phyloP scores from a whole-genome alignment of 2,329 filamentous ascomycete genomes.

The Metarhizium album region DNA sequence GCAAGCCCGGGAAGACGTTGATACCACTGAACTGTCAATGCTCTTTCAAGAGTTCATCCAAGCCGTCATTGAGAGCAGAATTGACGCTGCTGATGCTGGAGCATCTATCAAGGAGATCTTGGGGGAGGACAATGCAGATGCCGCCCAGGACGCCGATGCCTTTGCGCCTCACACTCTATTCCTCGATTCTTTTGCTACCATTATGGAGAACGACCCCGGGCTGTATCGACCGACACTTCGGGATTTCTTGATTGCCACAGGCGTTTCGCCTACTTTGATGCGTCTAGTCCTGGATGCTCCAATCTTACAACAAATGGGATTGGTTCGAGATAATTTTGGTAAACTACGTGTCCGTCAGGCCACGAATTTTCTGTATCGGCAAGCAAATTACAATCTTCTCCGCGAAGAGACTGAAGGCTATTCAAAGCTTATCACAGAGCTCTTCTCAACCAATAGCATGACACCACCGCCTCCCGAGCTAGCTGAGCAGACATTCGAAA shows the following conservation, averaged over 20 bases:
- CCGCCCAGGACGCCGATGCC: conserved; percentile 36
- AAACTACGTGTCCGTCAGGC: conserved; percentile 79
- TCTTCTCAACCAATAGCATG: conserved; percentile 77
- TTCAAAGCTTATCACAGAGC: conserved; percentile 88
- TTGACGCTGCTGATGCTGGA: conserved; percentile 61
- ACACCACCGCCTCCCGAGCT: conserved; percentile 64
- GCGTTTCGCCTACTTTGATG: conserved; percentile 60
- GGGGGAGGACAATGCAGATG: conserved; percentile 40
- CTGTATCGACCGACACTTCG: conserved; percentile 42
- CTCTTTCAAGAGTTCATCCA: conserved; percentile 80
- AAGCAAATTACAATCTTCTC: conserved; percentile 92
- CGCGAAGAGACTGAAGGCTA: conserved; percentile 96
- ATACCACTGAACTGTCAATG: conserved; percentile 56
- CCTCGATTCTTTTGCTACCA: conserved; percentile 70
- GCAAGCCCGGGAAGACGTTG: conserved; percentile 54
- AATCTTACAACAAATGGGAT: conserved; percentile 61
- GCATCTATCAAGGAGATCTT: conserved; percentile 64
- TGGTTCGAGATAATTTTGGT: conserved; percentile 78
- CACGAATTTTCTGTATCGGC: conserved; percentile 86
- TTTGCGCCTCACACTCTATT: conserved; percentile 63
- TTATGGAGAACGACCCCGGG: conserved; percentile 58
- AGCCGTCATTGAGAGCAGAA: conserved; percentile 57
- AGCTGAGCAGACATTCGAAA: conserved; percentile 78
- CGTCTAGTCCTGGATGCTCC: conserved; percentile 74
- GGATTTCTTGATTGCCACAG: conserved; percentile 60